Evolutionary conservation across 2,329 filamentous ascomycete species (phyloP).

Genomic region (Fusarium oxysporum): DNA sequence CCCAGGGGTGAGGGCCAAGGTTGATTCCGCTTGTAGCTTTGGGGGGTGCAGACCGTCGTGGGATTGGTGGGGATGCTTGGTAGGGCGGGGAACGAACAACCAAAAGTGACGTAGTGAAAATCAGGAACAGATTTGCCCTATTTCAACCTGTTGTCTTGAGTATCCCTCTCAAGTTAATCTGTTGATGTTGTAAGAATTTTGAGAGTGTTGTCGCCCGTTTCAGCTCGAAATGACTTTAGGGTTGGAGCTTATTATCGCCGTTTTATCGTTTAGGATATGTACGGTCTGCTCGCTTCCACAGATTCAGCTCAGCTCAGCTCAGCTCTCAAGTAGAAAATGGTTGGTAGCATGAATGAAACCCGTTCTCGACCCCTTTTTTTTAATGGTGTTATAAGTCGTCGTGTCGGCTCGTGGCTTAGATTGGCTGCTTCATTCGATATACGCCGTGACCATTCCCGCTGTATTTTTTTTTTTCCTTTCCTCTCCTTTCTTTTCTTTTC

Average conservation of each 20-base stretch:
- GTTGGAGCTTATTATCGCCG: slow-evolving; percentile 1
- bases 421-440: slow-evolving; percentile 6
- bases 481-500: not conserved
- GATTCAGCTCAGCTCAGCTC: slow-evolving; percentile 10
- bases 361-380: slow-evolving; percentile 12
- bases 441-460: not conserved
- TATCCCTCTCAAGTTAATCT: not conserved
- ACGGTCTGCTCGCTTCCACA: not conserved
- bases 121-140: slow-evolving; percentile 7
- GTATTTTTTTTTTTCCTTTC: not conserved
- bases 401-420: slow-evolving; percentile 8
- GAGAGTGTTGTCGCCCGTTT: not conserved
- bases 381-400: slow-evolving; percentile 2
- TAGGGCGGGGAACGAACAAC: slow-evolving; percentile 23
- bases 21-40: slow-evolving; percentile 1
- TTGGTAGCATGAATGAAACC: slow-evolving; percentile 22
- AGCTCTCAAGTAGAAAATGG: not conserved
- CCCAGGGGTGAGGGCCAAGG: slow-evolving; percentile 10
- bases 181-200: not conserved
- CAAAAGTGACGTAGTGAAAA: slow-evolving; percentile 32
- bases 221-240: not conserved
- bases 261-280: slow-evolving; percentile 9
- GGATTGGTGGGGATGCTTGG: slow-evolving; percentile 27
- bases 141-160: not conserved
- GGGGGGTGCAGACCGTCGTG: not conserved